Conservation (phyloP, 352 stramenopile genomes). For the Pythium biforme region DNA sequence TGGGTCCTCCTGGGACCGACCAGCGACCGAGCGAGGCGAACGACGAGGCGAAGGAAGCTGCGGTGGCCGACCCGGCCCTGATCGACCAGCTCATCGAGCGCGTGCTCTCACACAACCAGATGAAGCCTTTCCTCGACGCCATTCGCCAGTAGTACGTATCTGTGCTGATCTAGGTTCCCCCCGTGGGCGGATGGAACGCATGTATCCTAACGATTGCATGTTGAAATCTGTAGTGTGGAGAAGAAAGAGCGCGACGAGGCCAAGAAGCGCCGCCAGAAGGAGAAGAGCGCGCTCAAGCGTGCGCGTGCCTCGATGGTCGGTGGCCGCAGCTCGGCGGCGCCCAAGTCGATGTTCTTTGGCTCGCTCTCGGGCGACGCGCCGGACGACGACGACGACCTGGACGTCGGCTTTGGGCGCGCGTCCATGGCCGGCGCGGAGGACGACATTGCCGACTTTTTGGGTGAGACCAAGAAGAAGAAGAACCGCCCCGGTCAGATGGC, state of each 20-base stretch:
- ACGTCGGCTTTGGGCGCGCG: slow-evolving; percentile 27
- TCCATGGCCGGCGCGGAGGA: slow-evolving; percentile 58
- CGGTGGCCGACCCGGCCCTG: slow-evolving; percentile 15
- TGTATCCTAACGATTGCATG: not conserved
- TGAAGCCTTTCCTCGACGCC: slow-evolving; percentile 57
- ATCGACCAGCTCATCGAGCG: slow-evolving; percentile 49
- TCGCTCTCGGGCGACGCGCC: slow-evolving; percentile 55
- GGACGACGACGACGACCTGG: slow-evolving; percentile 26
- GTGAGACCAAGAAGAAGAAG: slow-evolving; percentile 85
- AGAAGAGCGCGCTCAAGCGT: slow-evolving; percentile 67
- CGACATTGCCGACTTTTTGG: slow-evolving; percentile 83
- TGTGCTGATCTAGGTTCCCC: no score
- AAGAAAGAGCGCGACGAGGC: slow-evolving; percentile 54
- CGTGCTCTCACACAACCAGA: slow-evolving; percentile 70
- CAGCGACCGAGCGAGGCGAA: not conserved
- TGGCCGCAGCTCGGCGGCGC: slow-evolving; percentile 48
- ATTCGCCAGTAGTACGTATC: slow-evolving; percentile 40
- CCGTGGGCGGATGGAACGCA: not conserved
- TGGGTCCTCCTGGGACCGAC: slow-evolving; percentile 5
- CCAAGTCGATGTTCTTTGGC: slow-evolving; percentile 73
- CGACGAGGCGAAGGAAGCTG: not conserved
- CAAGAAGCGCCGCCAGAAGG: slow-evolving; percentile 55
- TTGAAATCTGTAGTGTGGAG: slow-evolving; percentile 27
- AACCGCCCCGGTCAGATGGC: slow-evolving; percentile 77
- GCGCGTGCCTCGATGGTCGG: slow-evolving; percentile 55